phyloP scores from a whole-genome alignment of 495 filamentous ascomycete species.

The Hamigera avellanea region DNA sequence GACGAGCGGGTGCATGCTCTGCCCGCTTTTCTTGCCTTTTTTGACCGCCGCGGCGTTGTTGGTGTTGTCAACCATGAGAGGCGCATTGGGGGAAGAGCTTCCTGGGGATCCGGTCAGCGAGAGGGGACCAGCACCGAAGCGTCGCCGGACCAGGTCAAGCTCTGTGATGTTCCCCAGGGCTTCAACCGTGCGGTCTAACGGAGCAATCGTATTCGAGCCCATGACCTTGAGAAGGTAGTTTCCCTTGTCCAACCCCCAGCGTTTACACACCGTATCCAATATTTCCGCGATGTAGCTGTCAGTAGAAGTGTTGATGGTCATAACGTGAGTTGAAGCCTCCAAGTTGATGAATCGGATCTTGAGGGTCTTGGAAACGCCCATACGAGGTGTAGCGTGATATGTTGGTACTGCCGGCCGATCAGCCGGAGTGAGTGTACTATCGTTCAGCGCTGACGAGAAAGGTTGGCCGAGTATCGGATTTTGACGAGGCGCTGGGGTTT shows the following conservation, averaged over 20 bases:
- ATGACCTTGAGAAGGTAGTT: constrained; percentile 82
- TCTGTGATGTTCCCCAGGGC: constrained; percentile 75
- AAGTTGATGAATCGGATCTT: constrained; percentile 74
- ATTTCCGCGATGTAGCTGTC: constrained; percentile 94
- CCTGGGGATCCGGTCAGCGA: constrained; percentile 68
- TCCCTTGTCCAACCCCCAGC: constrained; percentile 79
- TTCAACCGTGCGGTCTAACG: constrained; percentile 78
- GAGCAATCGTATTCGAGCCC: constrained; percentile 71
- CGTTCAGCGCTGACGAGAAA: constrained; percentile 41
- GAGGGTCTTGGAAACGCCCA: constrained; percentile 74
- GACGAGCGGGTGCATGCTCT: constrained; percentile 59
- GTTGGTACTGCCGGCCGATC: constrained; percentile 47
- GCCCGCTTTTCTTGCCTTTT: constrained; percentile 55
- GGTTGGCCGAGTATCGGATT: constrained; percentile 48
- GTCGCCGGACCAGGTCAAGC: constrained; percentile 76
- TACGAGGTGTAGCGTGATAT: constrained; percentile 50
- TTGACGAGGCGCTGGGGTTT: constrained; percentile 22
- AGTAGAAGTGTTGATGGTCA: constrained; percentile 73
- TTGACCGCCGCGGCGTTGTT: constrained; percentile 32
- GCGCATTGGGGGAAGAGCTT: constrained; percentile 69
- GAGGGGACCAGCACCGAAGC: constrained; percentile 72
- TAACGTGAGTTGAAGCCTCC: constrained; percentile 45
- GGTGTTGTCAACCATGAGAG: constrained; percentile 42
- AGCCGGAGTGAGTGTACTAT: constrained; percentile 44
- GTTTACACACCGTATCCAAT: constrained; percentile 79